Conservation (phyloP, 495 filamentous ascomycete species). For the Podospora anserina region DNA sequence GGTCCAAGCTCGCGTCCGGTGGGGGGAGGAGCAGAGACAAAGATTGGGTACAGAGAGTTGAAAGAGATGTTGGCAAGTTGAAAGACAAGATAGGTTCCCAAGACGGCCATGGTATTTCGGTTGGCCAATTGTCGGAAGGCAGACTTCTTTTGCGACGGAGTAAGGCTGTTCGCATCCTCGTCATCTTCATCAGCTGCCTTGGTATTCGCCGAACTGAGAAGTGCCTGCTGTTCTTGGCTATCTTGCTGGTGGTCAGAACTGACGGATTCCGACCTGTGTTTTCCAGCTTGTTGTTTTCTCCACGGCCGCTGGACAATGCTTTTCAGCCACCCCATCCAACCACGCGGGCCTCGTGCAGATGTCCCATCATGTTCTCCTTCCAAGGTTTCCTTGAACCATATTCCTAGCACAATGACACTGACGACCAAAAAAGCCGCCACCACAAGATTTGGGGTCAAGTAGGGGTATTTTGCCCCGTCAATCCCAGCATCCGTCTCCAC, state of each 20-base stretch:
- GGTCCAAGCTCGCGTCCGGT: conserved; percentile 73
- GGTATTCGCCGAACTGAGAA: conserved; percentile 19
- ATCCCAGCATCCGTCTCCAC: conserved; percentile 47
- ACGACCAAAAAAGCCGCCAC: conserved; percentile 65
- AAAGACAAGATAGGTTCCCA: conserved; percentile 81
- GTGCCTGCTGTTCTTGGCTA: conserved; percentile 26
- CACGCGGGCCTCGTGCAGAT: conserved; percentile 16
- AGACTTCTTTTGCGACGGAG: conserved; percentile 34
- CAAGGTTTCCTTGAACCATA: conserved; percentile 87
- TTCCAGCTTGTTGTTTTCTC: conserved; percentile 38
- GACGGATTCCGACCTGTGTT: conserved; percentile 26
- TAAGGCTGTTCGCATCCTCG: conserved; percentile 30
- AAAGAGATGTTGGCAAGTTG: conserved; percentile 85
- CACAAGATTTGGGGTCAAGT: conserved; percentile 78
- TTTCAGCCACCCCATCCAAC: conserved; percentile 17
- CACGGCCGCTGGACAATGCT: conserved; percentile 30
- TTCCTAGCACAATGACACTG: conserved; percentile 65
- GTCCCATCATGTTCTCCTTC: conserved; percentile 57
- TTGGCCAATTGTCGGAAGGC: conserved; percentile 59
- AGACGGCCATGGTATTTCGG: conserved; percentile 73
- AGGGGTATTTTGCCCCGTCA: conserved; percentile 63
- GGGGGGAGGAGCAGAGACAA: conserved; percentile 69
- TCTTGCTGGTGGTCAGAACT: conserved; percentile 27
- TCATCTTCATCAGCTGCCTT: conserved; percentile 21
- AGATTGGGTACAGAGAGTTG: conserved; percentile 90